A percentile compares a stretch with the other conserved stretches of the same genome.
phyloP scores from a whole-genome alignment of 2,329 filamentous ascomycete genomes.

The Aaosphaeria pasadenensis region DNA sequence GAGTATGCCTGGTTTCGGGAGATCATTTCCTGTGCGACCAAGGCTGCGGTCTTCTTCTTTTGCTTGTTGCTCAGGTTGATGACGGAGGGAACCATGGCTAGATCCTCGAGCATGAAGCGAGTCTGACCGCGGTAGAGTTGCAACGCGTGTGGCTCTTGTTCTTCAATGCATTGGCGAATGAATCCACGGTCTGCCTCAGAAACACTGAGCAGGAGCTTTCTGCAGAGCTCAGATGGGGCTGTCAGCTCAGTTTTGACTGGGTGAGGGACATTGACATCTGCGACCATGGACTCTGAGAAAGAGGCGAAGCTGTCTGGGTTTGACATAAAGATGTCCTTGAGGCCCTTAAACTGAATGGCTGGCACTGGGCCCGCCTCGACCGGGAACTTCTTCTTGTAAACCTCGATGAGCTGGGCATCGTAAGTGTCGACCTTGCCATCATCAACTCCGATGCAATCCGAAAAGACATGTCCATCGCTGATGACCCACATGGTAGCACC shows the following conservation, averaged over 20 bases:
- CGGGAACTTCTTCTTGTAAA: slow-evolving; percentile 31
- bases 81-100: slow-evolving; percentile 22
- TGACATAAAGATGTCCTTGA: slow-evolving; percentile 27
- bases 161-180: slow-evolving; percentile 26
- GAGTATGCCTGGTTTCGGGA: slow-evolving; percentile 48
- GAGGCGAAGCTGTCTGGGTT: slow-evolving; percentile 20
- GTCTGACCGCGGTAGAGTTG: slow-evolving; percentile 36
- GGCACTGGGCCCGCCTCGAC: slow-evolving; percentile 14
- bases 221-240: slow-evolving; percentile 25
- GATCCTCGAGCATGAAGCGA: slow-evolving; percentile 38
- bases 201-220: slow-evolving; percentile 26
- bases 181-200: slow-evolving; percentile 20
- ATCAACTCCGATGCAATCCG: slow-evolving; percentile 46
- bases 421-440: slow-evolving; percentile 43
- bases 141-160: slow-evolving; percentile 25
- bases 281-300: slow-evolving; percentile 16
- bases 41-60: slow-evolving; percentile 33
- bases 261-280: slow-evolving; percentile 21
- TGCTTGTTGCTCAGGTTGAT: slow-evolving; percentile 25
- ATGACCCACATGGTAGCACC: slow-evolving; percentile 43
- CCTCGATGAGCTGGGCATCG: slow-evolving; percentile 35
- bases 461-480: slow-evolving; percentile 43
- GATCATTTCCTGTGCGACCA: slow-evolving; percentile 38
- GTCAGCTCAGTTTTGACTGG: slow-evolving; percentile 28
- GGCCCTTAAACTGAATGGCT: slow-evolving; percentile 25